A percentile compares a stretch with the other conserved stretches of the same genome.
Conservation (phyloP, 768 basidiomycete genomes). For the Lentinula aciculospora region DNA sequence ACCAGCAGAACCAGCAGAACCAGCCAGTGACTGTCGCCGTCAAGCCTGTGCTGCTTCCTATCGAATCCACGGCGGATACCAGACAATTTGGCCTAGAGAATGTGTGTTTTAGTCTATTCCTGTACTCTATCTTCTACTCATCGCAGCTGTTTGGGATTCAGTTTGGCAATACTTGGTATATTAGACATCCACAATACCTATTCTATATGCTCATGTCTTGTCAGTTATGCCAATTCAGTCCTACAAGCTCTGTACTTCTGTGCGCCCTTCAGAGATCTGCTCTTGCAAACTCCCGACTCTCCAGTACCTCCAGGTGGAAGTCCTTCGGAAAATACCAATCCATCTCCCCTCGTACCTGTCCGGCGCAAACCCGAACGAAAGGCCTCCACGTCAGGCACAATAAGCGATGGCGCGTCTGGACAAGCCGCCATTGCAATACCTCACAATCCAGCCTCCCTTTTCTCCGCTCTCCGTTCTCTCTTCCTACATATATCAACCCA, state of each 20-base stretch:
- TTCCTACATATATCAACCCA: slow-evolving; percentile 80
- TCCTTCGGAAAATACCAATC: slow-evolving; percentile 18
- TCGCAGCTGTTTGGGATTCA: slow-evolving; percentile 23
- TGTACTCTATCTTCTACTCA: not conserved
- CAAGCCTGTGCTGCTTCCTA: slow-evolving; percentile 24
- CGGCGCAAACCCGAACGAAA: slow-evolving; percentile 60
- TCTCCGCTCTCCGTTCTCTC: slow-evolving; percentile 90
- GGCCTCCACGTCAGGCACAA: slow-evolving; percentile 25
- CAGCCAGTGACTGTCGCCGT: slow-evolving; percentile 18
- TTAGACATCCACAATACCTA: not conserved
- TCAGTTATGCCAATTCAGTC: slow-evolving; percentile 97
- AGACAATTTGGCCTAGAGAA: slow-evolving; percentile 98
- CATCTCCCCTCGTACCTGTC: slow-evolving; percentile 26
- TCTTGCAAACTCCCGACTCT: slow-evolving; percentile 62
- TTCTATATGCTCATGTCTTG: slow-evolving; percentile 8
- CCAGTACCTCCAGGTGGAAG: slow-evolving; percentile 29
- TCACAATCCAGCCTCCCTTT: slow-evolving; percentile 65
- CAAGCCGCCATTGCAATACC: slow-evolving; percentile 28
- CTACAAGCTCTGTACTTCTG: slow-evolving; percentile 97
- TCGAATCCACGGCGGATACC: slow-evolving; percentile 55
- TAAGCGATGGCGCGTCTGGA: slow-evolving; percentile 13
- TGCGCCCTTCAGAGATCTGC: slow-evolving; percentile 84
- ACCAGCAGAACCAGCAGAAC: slow-evolving; percentile 15
- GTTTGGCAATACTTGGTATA: slow-evolving; percentile 95
- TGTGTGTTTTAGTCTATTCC: slow-evolving; percentile 44